phyloP scores from a whole-genome alignment of 1,284 basidiomycete genomes.

The Chondrostereum purpureum region DNA sequence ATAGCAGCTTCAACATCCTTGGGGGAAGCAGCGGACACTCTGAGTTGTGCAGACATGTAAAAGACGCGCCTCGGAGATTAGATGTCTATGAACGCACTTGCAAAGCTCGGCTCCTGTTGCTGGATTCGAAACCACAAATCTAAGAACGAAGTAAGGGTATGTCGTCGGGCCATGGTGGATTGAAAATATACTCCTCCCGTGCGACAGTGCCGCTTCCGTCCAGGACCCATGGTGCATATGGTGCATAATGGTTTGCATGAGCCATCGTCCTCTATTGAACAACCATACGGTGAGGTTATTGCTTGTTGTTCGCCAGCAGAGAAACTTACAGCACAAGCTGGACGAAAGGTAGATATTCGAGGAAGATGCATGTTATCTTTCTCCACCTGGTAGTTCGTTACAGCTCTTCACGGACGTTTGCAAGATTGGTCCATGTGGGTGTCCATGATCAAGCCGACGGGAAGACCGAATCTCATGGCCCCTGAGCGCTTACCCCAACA shows the following conservation, averaged over 20 bases:
- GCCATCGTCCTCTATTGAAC: too few relatives aligned
- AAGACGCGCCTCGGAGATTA: too few relatives aligned
- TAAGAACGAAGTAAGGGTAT: conserved; percentile 16
- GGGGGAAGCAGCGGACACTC: conserved; percentile 13
- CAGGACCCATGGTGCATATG: conserved; percentile 1
- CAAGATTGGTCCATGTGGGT: too few relatives aligned
- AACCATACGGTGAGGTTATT: neutral
- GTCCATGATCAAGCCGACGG: too few relatives aligned
- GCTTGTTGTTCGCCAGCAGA: too few relatives aligned
- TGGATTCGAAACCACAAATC: conserved; percentile 56
- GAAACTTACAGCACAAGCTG: neutral
- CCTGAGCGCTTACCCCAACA: too few relatives aligned
- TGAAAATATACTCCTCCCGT: neutral
- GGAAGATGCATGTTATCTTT: too few relatives aligned
- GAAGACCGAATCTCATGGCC: too few relatives aligned
- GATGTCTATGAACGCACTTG: conserved; percentile 37
- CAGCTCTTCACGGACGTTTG: too few relatives aligned
- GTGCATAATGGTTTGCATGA: conserved; percentile 10
- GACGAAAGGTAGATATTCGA: too few relatives aligned
- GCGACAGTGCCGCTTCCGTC: neutral
- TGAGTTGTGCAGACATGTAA: conserved; percentile 5
- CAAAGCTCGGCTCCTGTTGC: conserved; percentile 57
- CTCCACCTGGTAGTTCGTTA: too few relatives aligned
- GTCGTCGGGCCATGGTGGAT: neutral
- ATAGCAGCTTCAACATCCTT: conserved; percentile 50